Conservation (phyloP, 345 rosid species). For the Lepidium africanum region DNA sequence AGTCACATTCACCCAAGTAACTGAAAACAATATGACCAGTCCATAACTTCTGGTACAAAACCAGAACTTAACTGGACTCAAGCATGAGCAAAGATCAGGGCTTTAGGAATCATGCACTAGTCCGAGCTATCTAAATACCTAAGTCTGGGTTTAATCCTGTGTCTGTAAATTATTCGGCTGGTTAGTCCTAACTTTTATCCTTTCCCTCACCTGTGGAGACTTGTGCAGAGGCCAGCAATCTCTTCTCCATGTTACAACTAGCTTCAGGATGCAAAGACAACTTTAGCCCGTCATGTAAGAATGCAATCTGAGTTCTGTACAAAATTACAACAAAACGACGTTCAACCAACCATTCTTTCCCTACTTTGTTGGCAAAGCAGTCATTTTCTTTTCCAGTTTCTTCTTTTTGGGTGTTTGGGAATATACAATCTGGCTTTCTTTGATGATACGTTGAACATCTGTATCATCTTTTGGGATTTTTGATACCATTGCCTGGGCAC, state of each 20-base stretch:
- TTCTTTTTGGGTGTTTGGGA: slow-evolving; percentile 4
- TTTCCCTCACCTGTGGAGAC: neutral
- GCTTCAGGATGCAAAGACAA: neutral
- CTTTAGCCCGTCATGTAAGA: neutral
- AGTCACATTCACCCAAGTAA: neutral
- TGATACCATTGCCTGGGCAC: slow-evolving; percentile 35
- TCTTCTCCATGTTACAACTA: neutral
- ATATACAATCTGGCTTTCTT: slow-evolving; percentile 22
- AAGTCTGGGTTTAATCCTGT: neutral
- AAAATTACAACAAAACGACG: neutral
- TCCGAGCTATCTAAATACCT: neutral
- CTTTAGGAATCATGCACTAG: neutral
- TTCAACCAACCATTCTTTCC: neutral
- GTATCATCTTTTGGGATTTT: slow-evolving; percentile 59
- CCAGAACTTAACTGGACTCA: neutral
- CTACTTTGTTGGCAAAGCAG: neutral
- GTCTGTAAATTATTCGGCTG: neutral
- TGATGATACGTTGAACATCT: slow-evolving; percentile 41
- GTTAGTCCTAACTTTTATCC: neutral
- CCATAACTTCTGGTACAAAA: neutral
- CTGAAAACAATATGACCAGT: neutral
- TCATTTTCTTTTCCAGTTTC: neutral
- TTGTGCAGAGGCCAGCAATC: neutral
- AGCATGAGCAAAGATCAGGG: neutral
- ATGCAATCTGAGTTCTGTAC: slow-evolving; percentile 5